Percentiles rank a stretch among this genome's conserved stretches.
Conservation (phyloP, 331 rosid species). For the Stylosanthes scabra region DNA sequence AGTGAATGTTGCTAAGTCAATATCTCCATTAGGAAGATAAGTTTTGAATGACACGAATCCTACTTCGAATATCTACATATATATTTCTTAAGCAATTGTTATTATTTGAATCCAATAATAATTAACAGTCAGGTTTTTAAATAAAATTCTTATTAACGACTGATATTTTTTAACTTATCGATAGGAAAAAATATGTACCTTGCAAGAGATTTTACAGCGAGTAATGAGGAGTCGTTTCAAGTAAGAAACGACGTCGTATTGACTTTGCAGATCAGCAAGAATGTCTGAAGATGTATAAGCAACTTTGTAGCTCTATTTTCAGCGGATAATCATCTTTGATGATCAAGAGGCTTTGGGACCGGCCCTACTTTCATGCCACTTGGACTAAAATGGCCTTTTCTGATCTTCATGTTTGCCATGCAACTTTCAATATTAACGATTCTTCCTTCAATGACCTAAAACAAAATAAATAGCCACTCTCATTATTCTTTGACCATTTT, state of each 20-base stretch:
- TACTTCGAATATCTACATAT: constrained; percentile 75
- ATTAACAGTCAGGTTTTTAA: too few relatives aligned
- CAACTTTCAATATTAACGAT: too few relatives aligned
- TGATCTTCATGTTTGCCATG: too few relatives aligned
- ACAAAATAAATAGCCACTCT: too few relatives aligned
- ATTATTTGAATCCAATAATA: too few relatives aligned
- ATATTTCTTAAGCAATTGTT: too few relatives aligned
- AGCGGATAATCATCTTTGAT: constrained; percentile 58
- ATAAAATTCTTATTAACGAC: too few relatives aligned
- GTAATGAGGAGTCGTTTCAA: constrained; percentile 55
- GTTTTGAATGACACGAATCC: constrained; percentile 94
- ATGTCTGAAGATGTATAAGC: constrained; percentile 70
- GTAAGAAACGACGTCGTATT: constrained; percentile 66
- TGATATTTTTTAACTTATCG: too few relatives aligned
- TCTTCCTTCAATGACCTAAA: too few relatives aligned
- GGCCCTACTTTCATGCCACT: constrained; percentile 64
- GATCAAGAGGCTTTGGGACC: constrained; percentile 56
- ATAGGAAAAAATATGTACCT: too few relatives aligned
- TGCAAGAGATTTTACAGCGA: constrained; percentile 54
- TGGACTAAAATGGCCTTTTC: constrained; percentile 64
- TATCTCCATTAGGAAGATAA: constrained; percentile 93
- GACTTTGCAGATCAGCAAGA: constrained; percentile 45
- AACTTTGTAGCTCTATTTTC: constrained; percentile 74
- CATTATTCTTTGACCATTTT: too few relatives aligned
- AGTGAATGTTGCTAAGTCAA: constrained; percentile 78